Percentiles rank a stretch among this genome's conserved stretches.
Conservation (phyloP, 1,284 basidiomycete species). For the Trametes polyzona region DNA sequence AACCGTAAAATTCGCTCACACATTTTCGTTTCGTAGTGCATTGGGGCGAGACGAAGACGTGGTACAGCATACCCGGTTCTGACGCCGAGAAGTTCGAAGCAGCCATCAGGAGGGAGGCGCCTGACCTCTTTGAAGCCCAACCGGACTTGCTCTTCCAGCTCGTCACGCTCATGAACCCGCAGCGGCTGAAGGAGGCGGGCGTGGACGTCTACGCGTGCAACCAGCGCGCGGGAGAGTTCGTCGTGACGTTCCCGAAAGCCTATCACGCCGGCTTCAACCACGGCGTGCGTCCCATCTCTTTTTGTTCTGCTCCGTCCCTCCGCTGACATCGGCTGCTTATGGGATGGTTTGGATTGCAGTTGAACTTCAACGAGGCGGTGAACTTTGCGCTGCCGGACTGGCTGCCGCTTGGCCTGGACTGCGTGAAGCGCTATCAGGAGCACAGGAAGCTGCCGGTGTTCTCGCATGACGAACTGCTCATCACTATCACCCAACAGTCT, state of each 20-base stretch:
- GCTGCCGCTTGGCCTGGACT: conserved; percentile 86
- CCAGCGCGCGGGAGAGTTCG: conserved; percentile 97
- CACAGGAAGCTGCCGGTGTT: conserved; percentile 96
- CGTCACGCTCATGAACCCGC: conserved; percentile 97
- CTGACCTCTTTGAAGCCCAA: conserved; percentile 98
- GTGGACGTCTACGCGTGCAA: conserved; percentile 96
- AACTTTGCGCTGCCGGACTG: conserved; percentile 99
- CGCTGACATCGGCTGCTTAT: conserved; percentile 8
- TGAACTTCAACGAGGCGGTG: conserved; percentile 99
- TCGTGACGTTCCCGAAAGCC: conserved; percentile 97
- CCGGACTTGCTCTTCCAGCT: conserved; percentile 97
- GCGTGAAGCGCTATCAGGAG: conserved; percentile 86
- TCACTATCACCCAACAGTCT: conserved; percentile 94
- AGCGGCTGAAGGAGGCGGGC: conserved; percentile 83
- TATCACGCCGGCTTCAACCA: conserved; percentile 99
- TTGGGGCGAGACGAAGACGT: conserved; percentile 99
- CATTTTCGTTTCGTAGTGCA: conserved; percentile 75
- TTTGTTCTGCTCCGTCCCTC: too few relatives aligned
- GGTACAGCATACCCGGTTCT: conserved; percentile 97
- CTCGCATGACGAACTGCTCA: conserved; percentile 95
- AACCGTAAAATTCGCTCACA: conserved; percentile 15
- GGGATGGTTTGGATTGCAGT: conserved; percentile 45
- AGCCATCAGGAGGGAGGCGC: conserved; percentile 93
- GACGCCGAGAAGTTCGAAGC: conserved; percentile 97
- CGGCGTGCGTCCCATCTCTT: conserved; percentile 65